These are phyloP conservation scores for Sphaerulina vaccinii DNA, from an alignment of 2,329 filamentous ascomycete genomes.

Conservation along the genomic window DNA sequence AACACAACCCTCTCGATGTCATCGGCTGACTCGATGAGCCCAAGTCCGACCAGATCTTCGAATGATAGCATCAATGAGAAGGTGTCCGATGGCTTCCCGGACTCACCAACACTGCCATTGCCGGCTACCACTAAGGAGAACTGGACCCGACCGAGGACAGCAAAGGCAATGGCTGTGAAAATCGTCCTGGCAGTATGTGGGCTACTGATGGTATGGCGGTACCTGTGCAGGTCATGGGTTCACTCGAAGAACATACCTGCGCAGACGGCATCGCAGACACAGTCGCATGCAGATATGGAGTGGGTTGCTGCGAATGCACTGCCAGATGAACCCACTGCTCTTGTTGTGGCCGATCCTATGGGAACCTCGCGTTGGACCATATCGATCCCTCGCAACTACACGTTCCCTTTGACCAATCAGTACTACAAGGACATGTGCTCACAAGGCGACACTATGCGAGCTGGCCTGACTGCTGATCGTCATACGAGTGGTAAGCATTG, in stretches of 20 bases:
- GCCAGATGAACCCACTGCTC: slow-evolving; percentile 70
- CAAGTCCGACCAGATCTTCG: slow-evolving; percentile 70
- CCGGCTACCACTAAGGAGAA: slow-evolving; percentile 28
- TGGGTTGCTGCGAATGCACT: slow-evolving; percentile 65
- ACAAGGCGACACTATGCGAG: slow-evolving; percentile 48
- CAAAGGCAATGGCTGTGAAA: slow-evolving; percentile 17
- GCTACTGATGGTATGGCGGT: slow-evolving; percentile 22
- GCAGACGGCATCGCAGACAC: slow-evolving; percentile 32
- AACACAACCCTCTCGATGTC: slow-evolving; percentile 50
- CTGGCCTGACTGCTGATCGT: slow-evolving; percentile 29
- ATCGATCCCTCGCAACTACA: slow-evolving; percentile 65
- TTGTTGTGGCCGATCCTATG: slow-evolving; percentile 65
- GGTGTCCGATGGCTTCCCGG: slow-evolving; percentile 39
- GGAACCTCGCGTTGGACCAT: slow-evolving; percentile 75
- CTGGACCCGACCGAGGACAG: slow-evolving; percentile 12
- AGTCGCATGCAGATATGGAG: slow-evolving; percentile 50
- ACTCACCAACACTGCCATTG: slow-evolving; percentile 27
- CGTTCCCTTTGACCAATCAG: slow-evolving; percentile 64
- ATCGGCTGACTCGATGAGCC: slow-evolving; percentile 63
- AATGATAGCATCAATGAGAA: slow-evolving; percentile 63
- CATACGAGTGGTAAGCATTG: slow-evolving; percentile 39
- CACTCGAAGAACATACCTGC: background rate
- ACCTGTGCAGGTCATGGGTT: slow-evolving; percentile 18
- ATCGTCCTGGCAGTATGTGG: slow-evolving; percentile 19
- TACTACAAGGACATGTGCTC: slow-evolving; percentile 70